Conservation (phyloP, 345 rosid species). For the Salix exigua region DNA sequence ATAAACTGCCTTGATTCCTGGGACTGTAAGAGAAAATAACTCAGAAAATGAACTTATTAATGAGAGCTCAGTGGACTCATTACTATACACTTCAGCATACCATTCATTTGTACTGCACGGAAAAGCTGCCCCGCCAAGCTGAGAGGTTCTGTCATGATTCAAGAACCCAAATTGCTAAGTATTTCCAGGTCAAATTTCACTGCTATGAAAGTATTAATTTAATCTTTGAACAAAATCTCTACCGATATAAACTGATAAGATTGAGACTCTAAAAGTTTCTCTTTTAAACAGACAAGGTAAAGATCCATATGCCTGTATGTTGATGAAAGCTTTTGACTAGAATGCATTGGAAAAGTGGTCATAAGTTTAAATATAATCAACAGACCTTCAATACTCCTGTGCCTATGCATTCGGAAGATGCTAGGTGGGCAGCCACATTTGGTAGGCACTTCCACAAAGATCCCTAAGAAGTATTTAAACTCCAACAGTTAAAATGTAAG, state of each 20-base stretch:
- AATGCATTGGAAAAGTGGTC: no score
- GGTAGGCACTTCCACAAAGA: not conserved
- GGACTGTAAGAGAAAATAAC: conserved; percentile 24
- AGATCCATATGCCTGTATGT: no score
- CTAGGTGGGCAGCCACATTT: not conserved
- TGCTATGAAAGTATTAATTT: not conserved
- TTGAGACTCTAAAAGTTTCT: no score
- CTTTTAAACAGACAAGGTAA: no score
- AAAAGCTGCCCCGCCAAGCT: not conserved
- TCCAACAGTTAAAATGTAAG: not conserved
- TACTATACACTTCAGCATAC: conserved; percentile 5
- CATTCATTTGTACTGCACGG: not conserved
- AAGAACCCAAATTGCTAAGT: not conserved
- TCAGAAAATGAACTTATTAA: not conserved
- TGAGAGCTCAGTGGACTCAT: conserved; percentile 2
- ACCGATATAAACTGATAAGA: no score
- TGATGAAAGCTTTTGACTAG: no score
- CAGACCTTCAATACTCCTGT: not conserved
- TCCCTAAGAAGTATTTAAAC: not conserved
- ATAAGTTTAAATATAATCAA: no score
- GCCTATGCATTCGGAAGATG: not conserved
- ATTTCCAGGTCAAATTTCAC: not conserved
- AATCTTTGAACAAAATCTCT: no score
- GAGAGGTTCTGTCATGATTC: not conserved
- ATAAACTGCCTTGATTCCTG: conserved; percentile 20